phyloP scores from a whole-genome alignment of 176 grass and related monocot species.

The Tillandsia leiboldiana region DNA sequence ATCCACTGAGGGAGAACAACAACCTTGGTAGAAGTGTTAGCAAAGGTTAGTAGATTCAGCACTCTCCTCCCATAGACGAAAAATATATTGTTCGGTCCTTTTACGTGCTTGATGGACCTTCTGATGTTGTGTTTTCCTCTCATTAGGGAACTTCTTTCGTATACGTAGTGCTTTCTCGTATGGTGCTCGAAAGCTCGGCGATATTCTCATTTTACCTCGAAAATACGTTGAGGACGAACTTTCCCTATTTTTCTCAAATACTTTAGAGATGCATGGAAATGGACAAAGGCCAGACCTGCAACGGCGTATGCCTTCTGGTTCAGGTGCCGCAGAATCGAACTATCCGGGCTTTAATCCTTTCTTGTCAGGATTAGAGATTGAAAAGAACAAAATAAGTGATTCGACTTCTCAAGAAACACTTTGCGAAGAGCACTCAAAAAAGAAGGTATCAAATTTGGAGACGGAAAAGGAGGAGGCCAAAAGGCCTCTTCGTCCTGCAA shows the following conservation, averaged over 20 bases:
- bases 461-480: not conserved
- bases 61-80: not conserved
- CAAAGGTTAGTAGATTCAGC: conserved; percentile 35
- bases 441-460: not conserved
- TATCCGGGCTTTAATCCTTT: not conserved
- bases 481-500: conserved; percentile 2
- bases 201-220: conserved; percentile 41
- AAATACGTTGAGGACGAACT: conserved; percentile 41
- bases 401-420: not conserved
- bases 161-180: conserved; percentile 63
- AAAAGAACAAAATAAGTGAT: not conserved
- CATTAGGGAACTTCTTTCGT: conserved; percentile 65
- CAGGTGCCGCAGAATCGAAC: not conserved
- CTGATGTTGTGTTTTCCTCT: conserved; percentile 4
- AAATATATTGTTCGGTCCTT: not conserved
- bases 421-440: not conserved
- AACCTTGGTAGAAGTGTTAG: conserved; percentile 91
- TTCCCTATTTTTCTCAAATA: conserved; percentile 54
- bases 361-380: conserved; percentile 2
- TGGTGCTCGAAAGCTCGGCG: conserved; percentile 65
- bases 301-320: not conserved
- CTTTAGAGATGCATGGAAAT: conserved; percentile 35
- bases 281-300: conserved; percentile 27
- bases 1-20: conserved; percentile 76
- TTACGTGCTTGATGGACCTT: not conserved